These are phyloP conservation scores for Amanita brunnescens DNA, from an alignment of 768 basidiomycete genomes.

Conservation along the genomic window DNA sequence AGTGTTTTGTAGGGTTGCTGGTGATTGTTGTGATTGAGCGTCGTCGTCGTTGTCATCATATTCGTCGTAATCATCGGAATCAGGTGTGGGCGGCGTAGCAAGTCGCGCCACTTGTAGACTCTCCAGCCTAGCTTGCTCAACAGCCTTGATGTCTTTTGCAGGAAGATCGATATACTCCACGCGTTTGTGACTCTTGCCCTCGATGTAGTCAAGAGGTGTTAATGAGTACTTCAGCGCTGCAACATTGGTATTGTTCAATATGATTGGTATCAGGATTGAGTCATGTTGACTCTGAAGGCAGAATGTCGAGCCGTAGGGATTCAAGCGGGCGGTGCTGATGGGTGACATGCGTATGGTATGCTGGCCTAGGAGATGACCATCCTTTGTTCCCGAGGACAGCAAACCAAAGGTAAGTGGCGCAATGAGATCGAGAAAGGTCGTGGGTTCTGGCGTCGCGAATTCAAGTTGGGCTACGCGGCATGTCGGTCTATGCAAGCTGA, in stretches of 20 bases:
- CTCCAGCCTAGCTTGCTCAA: constrained; percentile 53
- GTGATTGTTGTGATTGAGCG: constrained; percentile 19
- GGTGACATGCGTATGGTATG: constrained; percentile 91
- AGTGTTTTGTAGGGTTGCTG: constrained; percentile 55
- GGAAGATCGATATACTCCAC: constrained; percentile 48
- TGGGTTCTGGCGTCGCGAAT: constrained; percentile 35
- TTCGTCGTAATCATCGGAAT: constrained; percentile 52
- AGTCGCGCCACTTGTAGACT: constrained; percentile 37
- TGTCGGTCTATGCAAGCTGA: neutral
- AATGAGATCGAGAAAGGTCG: constrained; percentile 40
- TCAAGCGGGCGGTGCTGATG: constrained; percentile 86
- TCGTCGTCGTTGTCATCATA: constrained; percentile 65
- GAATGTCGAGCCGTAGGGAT: constrained; percentile 65
- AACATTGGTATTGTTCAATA: constrained; percentile 87
- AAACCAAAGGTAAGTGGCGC: constrained; percentile 43
- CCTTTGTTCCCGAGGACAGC: constrained; percentile 33
- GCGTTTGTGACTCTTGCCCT: constrained; percentile 31
- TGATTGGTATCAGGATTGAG: constrained; percentile 65
- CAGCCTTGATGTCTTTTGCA: constrained; percentile 56
- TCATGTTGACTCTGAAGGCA: constrained; percentile 53
- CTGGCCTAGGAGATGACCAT: constrained; percentile 69
- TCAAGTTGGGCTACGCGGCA: constrained; percentile 22
- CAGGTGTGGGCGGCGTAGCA: constrained; percentile 19
- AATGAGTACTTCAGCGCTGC: constrained; percentile 64
- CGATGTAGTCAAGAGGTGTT: constrained; percentile 47